A percentile compares a stretch with the other conserved stretches of the same genome.
Conservation (phyloP, 768 basidiomycete genomes). For the Hydnum rufescens region DNA sequence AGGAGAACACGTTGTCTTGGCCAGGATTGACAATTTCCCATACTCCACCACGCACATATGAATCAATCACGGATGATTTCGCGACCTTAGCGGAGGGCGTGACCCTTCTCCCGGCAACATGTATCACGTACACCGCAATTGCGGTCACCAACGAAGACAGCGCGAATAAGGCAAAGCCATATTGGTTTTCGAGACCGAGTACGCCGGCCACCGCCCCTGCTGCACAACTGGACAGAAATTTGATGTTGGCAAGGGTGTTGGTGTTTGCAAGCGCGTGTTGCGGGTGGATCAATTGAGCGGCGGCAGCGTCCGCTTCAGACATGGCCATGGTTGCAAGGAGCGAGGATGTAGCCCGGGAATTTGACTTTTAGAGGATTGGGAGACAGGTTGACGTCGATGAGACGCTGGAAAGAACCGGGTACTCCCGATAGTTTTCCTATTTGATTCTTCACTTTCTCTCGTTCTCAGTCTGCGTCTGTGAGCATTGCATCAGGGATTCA, state of each 20-base stretch:
- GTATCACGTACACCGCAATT: constrained; percentile 40
- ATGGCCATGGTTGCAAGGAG: no score
- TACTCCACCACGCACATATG: constrained; percentile 42
- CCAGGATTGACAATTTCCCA: constrained; percentile 62
- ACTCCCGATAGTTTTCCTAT: no score
- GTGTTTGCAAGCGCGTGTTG: constrained; percentile 50
- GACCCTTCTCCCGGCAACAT: constrained; percentile 32
- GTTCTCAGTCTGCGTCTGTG: no score
- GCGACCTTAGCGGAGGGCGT: not conserved
- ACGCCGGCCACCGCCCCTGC: constrained; percentile 77
- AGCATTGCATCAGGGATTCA: no score
- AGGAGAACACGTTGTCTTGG: constrained; percentile 80
- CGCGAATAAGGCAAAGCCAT: constrained; percentile 64
- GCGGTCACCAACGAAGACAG: constrained; percentile 48
- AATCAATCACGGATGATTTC: constrained; percentile 24
- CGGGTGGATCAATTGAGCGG: constrained; percentile 24
- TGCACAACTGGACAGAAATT: constrained; percentile 69
- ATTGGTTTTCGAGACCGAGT: constrained; percentile 69
- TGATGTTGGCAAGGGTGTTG: constrained; percentile 34
- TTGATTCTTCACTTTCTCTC: no score
- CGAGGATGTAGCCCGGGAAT: no score
- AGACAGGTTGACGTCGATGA: no score
- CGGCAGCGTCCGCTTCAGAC: not conserved
- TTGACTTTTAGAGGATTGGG: no score
- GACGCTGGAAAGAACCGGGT: no score